Evolutionary conservation across 495 filamentous ascomycete species (phyloP).

Genomic region (Aspergillus ostianus): DNA sequence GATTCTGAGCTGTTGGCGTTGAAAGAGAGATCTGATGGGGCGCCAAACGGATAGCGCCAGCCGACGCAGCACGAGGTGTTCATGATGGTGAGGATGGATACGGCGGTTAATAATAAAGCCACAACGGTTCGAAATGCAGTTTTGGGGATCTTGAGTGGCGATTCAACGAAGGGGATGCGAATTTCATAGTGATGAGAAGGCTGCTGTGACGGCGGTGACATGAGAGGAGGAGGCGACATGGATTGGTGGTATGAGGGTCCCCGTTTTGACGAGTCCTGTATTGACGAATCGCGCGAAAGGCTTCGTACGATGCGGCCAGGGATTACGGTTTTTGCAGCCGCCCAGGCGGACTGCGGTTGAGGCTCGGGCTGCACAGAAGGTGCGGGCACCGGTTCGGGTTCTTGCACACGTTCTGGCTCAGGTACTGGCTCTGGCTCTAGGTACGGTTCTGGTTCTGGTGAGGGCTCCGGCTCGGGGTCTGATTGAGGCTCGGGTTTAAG

Average conservation of each 20-base stretch:
- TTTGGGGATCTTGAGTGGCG: not conserved
- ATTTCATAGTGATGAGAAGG: not conserved
- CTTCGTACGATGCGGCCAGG: constrained; percentile 10
- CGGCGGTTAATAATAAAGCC: constrained; percentile 5
- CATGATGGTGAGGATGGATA: constrained; percentile 10
- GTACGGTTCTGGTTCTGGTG: constrained; percentile 1
- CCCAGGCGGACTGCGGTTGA: constrained; percentile 15
- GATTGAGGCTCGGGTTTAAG: constrained; percentile 3
- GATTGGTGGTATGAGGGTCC: not conserved
- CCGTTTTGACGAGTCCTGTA: not conserved
- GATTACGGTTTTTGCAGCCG: constrained; percentile 29
- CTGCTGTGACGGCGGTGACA: not conserved
- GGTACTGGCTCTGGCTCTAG: constrained; percentile 9
- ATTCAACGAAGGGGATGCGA: not conserved
- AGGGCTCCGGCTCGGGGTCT: constrained; percentile 8
- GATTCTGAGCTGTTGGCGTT: constrained; percentile 26
- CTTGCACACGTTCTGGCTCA: constrained; percentile 8
- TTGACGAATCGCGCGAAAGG: not conserved
- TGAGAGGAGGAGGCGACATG: not conserved
- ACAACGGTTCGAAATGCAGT: not conserved
- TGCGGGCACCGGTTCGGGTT: not conserved
- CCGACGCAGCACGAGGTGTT: constrained; percentile 11
- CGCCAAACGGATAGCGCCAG: constrained; percentile 12
- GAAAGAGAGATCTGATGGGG: constrained; percentile 12
- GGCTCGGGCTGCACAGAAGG: not conserved